phyloP scores from a whole-genome alignment of 2,329 filamentous ascomycete genomes.

The Pseudogymnoascus destructans region DNA sequence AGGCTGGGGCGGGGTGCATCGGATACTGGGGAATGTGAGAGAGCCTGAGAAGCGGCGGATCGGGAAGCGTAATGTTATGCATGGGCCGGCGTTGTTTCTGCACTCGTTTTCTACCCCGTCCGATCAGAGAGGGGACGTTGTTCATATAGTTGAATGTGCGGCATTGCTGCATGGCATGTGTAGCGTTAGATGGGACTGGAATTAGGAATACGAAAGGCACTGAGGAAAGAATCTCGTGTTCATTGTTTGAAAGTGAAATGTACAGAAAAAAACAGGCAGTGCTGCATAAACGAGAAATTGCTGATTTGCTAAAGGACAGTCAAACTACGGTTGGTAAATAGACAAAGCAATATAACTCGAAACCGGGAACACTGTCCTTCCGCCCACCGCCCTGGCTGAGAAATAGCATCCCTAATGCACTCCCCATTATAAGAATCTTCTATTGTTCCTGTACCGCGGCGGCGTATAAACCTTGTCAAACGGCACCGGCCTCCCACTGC shows the following conservation, averaged over 20 bases:
- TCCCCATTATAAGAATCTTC: not conserved
- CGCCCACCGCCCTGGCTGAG: not conserved
- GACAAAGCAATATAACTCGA: not conserved
- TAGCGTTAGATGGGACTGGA: slow-evolving; percentile 5
- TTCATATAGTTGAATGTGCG: not conserved
- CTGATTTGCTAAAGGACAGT: not conserved
- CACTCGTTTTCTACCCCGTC: slow-evolving; percentile 5
- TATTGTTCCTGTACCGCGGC: not conserved
- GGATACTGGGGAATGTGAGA: not conserved
- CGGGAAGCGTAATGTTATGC: slow-evolving; percentile 3
- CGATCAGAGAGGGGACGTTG: not conserved
- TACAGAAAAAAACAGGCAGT: not conserved
- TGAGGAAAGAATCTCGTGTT: not conserved
- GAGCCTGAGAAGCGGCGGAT: not conserved
- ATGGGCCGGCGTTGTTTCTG: slow-evolving; percentile 6
- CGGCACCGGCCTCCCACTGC: not conserved
- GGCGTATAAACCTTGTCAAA: not conserved
- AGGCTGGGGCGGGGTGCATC: not conserved
- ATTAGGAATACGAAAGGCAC: slow-evolving; percentile 3
- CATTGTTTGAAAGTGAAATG: not conserved
- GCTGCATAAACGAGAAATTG: not conserved
- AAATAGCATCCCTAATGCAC: not conserved
- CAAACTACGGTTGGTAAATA: not conserved
- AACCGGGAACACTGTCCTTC: not conserved
- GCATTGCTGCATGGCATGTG: slow-evolving; percentile 2